Base-by-base conservation (phyloP, 345 rosid species). In the Pugionium dolabratum region DNA sequence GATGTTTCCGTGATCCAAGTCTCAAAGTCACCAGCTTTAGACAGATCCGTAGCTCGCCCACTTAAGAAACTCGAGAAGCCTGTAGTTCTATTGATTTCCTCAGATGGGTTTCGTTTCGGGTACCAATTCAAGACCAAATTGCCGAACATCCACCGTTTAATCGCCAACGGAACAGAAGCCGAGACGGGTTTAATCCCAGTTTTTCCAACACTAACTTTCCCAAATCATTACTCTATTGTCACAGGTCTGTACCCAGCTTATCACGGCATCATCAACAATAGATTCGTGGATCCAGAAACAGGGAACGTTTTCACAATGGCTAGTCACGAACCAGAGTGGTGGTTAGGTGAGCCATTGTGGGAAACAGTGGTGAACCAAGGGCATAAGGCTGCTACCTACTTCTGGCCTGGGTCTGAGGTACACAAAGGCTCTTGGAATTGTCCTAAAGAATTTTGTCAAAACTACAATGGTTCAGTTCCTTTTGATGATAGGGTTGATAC, bases 391-490 rank as follows among this genome's bases (percentile, higher is more conserved):
- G 88, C 98, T 32, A 86, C 97, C 48, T 90, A 77, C 73, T 90
- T 93, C 59, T 93, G 98, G 98, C 97, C 98, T 54, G 98, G 97
- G 29, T 85, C 96, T 64, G 98, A 93, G 85, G 98, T 90, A 53
- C 86, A 83, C 42, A 90, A 90, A 51, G 98, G 98, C 10, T 80
- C 87, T 44, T 93, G 98, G 98, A 44, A 75, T 52, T 93, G 98
- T 64, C 97, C 97, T 53, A 39, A 66, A 48, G 67, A 60, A 1
- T 77, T 72, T 1, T 93, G 98, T 62, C 78, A 72, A 80, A 4
- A 9, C 46, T 93, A 93, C 69, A 84, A 93, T 70, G 81, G 76
- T 2, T 86, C 94, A 2, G 93, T 90, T 52, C 86, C 93, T 7
- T 90, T 90, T 63, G 97, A 90, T 73, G 90, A 93, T 1, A 79